phyloP scores from a whole-genome alignment of 495 filamentous ascomycete species.

The Xylaria flabelliformis region DNA sequence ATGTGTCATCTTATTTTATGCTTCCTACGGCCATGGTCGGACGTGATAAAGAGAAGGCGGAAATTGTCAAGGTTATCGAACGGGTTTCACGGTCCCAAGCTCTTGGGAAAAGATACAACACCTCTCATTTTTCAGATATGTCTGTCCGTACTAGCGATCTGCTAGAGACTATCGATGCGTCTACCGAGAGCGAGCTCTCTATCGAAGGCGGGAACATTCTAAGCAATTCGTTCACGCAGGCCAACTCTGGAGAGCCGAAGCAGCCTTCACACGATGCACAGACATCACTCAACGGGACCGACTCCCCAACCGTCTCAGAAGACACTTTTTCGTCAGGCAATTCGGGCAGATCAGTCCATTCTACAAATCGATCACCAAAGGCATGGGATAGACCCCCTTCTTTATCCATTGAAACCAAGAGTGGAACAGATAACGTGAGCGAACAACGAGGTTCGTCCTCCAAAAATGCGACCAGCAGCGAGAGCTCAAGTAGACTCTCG shows the following conservation, averaged over 20 bases:
- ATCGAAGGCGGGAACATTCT: slow-evolving; percentile 47
- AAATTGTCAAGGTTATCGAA: slow-evolving; percentile 74
- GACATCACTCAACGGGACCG: slow-evolving; percentile 39
- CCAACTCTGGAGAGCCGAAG: slow-evolving; percentile 57
- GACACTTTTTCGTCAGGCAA: slow-evolving; percentile 47
- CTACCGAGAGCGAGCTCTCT: slow-evolving; percentile 59
- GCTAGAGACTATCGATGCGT: slow-evolving; percentile 58
- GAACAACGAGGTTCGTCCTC: slow-evolving; percentile 43
- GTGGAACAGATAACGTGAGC: slow-evolving; percentile 39
- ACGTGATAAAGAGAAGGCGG: slow-evolving; percentile 70
- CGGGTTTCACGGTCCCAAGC: slow-evolving; percentile 68
- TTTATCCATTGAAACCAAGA: slow-evolving; percentile 44
- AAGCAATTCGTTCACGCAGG: slow-evolving; percentile 52
- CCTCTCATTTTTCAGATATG: slow-evolving; percentile 55
- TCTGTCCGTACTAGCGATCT: slow-evolving; percentile 64
- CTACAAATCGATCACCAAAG: slow-evolving; percentile 37
- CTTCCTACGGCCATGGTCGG: slow-evolving; percentile 82
- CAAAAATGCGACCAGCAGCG: slow-evolving; percentile 36
- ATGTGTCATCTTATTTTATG: slow-evolving; percentile 86
- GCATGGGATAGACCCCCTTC: slow-evolving; percentile 48
- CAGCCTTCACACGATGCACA: slow-evolving; percentile 47
- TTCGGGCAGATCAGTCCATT: slow-evolving; percentile 44
- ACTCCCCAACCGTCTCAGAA: slow-evolving; percentile 41
- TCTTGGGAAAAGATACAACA: slow-evolving; percentile 50
- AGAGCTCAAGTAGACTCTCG: slow-evolving; percentile 49